Evolutionary conservation across 768 basidiomycete genomes (phyloP).

Genomic region (Leucocoprinus leucothites): DNA sequence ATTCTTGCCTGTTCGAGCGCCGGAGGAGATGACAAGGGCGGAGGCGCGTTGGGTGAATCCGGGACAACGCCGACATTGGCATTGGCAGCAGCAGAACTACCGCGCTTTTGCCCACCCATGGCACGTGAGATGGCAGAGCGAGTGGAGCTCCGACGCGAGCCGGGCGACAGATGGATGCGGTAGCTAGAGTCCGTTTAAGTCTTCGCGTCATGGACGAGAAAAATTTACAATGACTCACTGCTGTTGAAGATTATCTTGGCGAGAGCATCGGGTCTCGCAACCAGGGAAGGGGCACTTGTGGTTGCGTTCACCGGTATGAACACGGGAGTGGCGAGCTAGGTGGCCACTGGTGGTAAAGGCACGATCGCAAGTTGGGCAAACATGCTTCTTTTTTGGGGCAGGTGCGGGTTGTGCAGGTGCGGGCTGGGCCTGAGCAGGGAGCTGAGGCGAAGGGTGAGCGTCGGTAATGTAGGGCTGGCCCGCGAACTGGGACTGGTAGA

Average conservation of each 20-base stretch:
- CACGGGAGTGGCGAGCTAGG: slow-evolving; percentile 81
- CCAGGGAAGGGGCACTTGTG: slow-evolving; percentile 95
- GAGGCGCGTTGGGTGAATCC: slow-evolving; percentile 16
- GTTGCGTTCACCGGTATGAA: slow-evolving; percentile 90
- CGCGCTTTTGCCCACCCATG: slow-evolving; percentile 28
- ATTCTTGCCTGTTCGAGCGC: slow-evolving; percentile 43
- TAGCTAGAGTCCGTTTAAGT: no score
- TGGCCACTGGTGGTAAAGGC: slow-evolving; percentile 89
- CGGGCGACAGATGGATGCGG: slow-evolving; percentile 78
- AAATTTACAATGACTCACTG: no score
- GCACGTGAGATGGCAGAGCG: slow-evolving; percentile 54
- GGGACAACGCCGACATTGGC: slow-evolving; percentile 4
- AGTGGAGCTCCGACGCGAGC: slow-evolving; percentile 67
- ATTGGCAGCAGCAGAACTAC: not conserved
- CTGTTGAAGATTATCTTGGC: slow-evolving; percentile 83
- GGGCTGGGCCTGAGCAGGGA: slow-evolving; percentile 25
- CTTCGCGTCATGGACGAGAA: no score
- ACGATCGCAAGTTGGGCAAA: slow-evolving; percentile 71
- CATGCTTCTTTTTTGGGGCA: slow-evolving; percentile 46
- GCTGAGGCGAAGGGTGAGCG: slow-evolving; percentile 23
- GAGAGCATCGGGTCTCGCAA: slow-evolving; percentile 85
- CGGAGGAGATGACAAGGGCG: slow-evolving; percentile 37
- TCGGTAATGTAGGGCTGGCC: slow-evolving; percentile 25
- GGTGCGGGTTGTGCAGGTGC: slow-evolving; percentile 6
- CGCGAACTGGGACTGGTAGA: slow-evolving; percentile 31